Percentiles rank a stretch among this genome's conserved stretches.
phyloP scores from a whole-genome alignment of 2,329 filamentous ascomycete genomes.

The Fusarium sororula region DNA sequence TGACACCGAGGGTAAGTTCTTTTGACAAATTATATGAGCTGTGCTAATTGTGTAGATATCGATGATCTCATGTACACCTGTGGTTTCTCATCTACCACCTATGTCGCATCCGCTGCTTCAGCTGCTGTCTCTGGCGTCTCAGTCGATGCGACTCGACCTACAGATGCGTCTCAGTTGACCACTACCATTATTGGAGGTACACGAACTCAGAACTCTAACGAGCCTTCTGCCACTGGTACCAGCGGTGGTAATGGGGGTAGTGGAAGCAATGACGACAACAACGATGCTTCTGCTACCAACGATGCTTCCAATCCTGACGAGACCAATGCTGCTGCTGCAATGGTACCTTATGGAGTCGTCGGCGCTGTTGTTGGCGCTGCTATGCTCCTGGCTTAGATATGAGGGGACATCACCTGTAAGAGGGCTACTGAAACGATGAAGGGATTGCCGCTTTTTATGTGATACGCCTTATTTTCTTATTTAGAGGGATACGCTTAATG shows the following conservation, averaged over 20 bases:
- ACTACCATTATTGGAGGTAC: slow-evolving; percentile 45
- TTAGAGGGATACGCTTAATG: slow-evolving; percentile 17
- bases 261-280: neutral
- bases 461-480: neutral
- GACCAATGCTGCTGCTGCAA: slow-evolving; percentile 29
- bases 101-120: slow-evolving; percentile 42
- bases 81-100: slow-evolving; percentile 46
- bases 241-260: neutral
- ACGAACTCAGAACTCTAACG: slow-evolving; percentile 3
- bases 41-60: slow-evolving; percentile 43
- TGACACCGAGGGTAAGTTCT: slow-evolving; percentile 37
- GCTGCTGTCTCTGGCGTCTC: slow-evolving; percentile 41
- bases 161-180: slow-evolving; percentile 47
- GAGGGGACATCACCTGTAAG: neutral
- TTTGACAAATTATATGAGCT: accelerated
- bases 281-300: slow-evolving; percentile 10
- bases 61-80: slow-evolving; percentile 48
- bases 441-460: neutral
- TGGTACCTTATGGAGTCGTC: slow-evolving; percentile 27
- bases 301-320: slow-evolving; percentile 16
- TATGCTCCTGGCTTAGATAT: slow-evolving; percentile 31
- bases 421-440: neutral
- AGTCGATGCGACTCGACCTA: slow-evolving; percentile 47
- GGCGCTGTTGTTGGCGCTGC: slow-evolving; percentile 32
- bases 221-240: slow-evolving; percentile 7